Evolutionary conservation across 805 yeast genomes (phyloP).

Genomic region (Zygosaccharomyces kombuchaensis): DNA sequence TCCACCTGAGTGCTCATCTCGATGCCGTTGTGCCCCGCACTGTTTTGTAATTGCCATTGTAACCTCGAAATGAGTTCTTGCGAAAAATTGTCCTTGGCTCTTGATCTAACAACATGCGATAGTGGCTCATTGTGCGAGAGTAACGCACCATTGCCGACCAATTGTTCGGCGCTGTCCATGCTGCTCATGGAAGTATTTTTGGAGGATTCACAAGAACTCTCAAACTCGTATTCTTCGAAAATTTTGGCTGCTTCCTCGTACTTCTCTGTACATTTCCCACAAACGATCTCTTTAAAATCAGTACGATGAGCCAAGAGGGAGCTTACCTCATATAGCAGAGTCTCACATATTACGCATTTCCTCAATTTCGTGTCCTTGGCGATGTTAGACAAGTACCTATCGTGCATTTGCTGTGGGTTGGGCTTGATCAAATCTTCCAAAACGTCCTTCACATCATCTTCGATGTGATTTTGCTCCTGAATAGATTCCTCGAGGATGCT

Average conservation of each 20-base stretch:
- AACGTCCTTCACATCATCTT: constrained; percentile 14
- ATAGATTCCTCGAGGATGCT: background rate
- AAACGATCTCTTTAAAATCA: constrained; percentile 51
- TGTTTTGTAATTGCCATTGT: constrained; percentile 28
- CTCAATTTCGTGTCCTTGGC: constrained; percentile 25
- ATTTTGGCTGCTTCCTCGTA: constrained; percentile 47
- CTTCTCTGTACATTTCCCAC: constrained; percentile 56
- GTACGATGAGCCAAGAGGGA: constrained; percentile 17
- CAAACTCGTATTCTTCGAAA: constrained; percentile 39
- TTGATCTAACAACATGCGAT: background rate
- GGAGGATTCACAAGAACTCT: constrained; percentile 24
- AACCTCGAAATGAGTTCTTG: constrained; percentile 31
- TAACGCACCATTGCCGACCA: constrained; percentile 8
- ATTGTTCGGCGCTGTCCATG: constrained; percentile 15
- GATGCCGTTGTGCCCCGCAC: background rate
- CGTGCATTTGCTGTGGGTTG: constrained; percentile 12
- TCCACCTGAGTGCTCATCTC: constrained; percentile 13
- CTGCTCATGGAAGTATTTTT: constrained; percentile 13
- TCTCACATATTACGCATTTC: constrained; percentile 63
- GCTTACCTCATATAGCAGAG: constrained; percentile 61
- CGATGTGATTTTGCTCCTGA: constrained; percentile 5
- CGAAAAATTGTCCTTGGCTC: constrained; percentile 28
- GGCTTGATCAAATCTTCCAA: constrained; percentile 20
- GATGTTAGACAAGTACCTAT: constrained; percentile 22
- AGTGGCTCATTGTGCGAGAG: background rate